A percentile compares a stretch with the other conserved stretches of the same genome.
These are phyloP conservation scores for Exophiala calicioides DNA, from an alignment of 2,329 filamentous ascomycete genomes.

Conservation along the genomic window DNA sequence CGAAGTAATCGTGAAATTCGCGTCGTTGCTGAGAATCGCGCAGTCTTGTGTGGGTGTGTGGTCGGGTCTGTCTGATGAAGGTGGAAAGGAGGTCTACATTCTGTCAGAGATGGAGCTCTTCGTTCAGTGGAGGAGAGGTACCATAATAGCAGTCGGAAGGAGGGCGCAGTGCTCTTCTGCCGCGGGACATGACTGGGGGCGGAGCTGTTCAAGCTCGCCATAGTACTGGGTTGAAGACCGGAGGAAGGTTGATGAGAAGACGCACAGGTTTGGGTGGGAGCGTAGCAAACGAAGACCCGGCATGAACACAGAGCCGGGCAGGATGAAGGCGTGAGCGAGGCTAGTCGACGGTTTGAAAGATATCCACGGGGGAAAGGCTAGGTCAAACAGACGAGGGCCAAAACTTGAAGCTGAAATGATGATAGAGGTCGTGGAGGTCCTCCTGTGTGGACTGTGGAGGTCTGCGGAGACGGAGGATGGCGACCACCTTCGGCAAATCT, in stretches of 20 bases:
- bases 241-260: background rate
- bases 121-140: slow-evolving; percentile 21
- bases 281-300: too few relatives aligned
- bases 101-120: slow-evolving; percentile 8
- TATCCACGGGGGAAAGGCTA: too few relatives aligned
- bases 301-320: too few relatives aligned
- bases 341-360: too few relatives aligned
- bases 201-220: slow-evolving; percentile 26
- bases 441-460: too few relatives aligned
- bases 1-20: slow-evolving; percentile 92
- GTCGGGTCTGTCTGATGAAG: slow-evolving; percentile 33
- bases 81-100: slow-evolving; percentile 39
- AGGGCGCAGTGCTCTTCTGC: slow-evolving; percentile 22
- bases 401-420: too few relatives aligned
- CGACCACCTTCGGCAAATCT: too few relatives aligned
- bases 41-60: slow-evolving; percentile 16
- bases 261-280: too few relatives aligned
- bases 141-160: slow-evolving; percentile 26
- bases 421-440: too few relatives aligned
- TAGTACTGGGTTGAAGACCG: slow-evolving; percentile 10
- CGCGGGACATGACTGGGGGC: slow-evolving; percentile 26
- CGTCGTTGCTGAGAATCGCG: slow-evolving; percentile 41
- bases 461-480: too few relatives aligned
- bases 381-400: too few relatives aligned
- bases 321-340: too few relatives aligned